These are phyloP conservation scores for Volvox africanus DNA, from an alignment of 139 green algal genomes.

Conservation along the genomic window DNA sequence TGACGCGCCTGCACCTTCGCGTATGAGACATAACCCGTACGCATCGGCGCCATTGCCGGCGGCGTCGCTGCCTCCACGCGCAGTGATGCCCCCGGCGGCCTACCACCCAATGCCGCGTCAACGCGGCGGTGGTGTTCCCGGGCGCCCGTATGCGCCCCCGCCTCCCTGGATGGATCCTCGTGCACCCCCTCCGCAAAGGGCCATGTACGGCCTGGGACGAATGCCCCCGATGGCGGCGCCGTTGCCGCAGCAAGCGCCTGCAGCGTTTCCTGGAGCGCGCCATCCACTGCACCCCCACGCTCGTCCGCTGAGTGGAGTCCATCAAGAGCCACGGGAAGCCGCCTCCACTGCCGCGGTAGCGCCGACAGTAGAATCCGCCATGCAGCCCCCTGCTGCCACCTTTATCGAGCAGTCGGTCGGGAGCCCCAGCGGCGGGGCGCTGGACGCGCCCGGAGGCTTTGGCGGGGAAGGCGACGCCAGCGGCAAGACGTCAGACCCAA, in stretches of 20 bases:
- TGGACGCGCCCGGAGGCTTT: background rate
- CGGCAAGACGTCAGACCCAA: background rate
- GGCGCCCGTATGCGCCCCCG: background rate
- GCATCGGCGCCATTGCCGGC: background rate
- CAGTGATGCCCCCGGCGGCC: background rate
- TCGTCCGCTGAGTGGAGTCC: background rate
- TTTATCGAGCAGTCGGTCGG: background rate
- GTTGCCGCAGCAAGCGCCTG: background rate
- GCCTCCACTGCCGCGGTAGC: background rate
- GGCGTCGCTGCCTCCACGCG: background rate
- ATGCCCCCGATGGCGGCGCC: background rate
- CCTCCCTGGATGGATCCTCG: background rate
- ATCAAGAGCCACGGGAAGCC: background rate
- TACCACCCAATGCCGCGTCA: background rate
- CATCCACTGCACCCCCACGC: background rate
- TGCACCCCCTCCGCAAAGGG: background rate
- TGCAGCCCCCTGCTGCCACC: background rate
- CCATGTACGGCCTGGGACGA: background rate
- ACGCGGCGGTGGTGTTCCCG: background rate
- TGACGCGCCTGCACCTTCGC: background rate
- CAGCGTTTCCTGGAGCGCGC: background rate
- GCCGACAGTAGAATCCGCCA: background rate
- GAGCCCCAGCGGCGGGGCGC: background rate
- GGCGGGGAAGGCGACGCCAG: slow-evolving; percentile 6
- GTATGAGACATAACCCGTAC: background rate